Base-by-base conservation (phyloP, 176 grass and related monocot species). In the Eleusine indica region DNA sequence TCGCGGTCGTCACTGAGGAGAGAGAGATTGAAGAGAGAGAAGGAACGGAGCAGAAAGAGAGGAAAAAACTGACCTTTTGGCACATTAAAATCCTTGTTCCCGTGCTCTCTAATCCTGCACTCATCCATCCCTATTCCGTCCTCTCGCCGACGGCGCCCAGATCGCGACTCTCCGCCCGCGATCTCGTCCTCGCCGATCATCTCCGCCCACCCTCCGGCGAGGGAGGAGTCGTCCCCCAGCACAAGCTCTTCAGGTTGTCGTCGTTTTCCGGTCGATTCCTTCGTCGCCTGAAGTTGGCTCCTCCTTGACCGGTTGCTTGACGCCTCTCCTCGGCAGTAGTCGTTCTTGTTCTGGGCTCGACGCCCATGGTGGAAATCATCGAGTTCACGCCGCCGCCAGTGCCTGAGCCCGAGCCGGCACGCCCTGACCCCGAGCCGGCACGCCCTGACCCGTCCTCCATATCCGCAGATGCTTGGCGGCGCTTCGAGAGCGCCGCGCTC, bases 281-380 rank as follows among this genome's bases (percentile, higher is more conserved):
- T 35, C 48, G 14, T 22, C 38, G 15, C 68, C 75, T 39, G 37
- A 58, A 57, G 9, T 25, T 39, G 70, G 58, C 69, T 35, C 5
- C 69, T 35, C 5, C 54, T 54, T 28, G 4, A 9, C 38, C 58
- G 68, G 39, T 57, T 60, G n/a, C 75, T 82, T 40, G 21, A 32
- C 66, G 60, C 44, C 65, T 22, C 69, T 54, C 17, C 53, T 62
- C 9, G n/a, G 35, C 25, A 8, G 46, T 54, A 49, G 47, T 66
- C 40, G 60, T 32, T 63, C 61, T 71, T 19, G 30, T 35, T 28
- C 67, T 29, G 68, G 52, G 56, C 68, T 71, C 78, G 68, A 82
- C 63, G 80, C 71, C 82, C 73, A 95, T 98, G 96, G 91, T 90
- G 53, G 87, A 93, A 83, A 88, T 91, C 86, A 82, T 88, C 58